Conservation (phyloP, 2,329 filamentous ascomycete genomes). For the Penicillium sp. region DNA sequence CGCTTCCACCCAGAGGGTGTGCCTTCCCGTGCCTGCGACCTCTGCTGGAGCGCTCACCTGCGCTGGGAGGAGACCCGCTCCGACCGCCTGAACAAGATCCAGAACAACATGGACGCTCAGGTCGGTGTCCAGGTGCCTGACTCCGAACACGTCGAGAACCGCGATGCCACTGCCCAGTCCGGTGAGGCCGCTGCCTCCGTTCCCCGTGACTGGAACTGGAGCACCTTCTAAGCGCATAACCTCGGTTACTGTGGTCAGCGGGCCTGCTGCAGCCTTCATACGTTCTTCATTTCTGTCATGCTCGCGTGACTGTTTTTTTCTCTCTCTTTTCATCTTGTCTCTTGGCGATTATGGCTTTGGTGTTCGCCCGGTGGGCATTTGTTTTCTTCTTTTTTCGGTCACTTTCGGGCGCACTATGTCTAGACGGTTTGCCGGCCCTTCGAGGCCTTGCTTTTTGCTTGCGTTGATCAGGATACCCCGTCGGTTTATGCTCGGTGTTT, state of each 20-base stretch:
- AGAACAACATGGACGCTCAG: slow-evolving; percentile 36
- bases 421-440: slow-evolving; percentile 1
- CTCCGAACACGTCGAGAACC: slow-evolving; percentile 26
- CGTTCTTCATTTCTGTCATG: slow-evolving; percentile 8
- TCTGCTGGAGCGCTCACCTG: slow-evolving; percentile 61
- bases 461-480: slow-evolving; percentile 38
- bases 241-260: slow-evolving; percentile 13
- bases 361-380: slow-evolving; percentile 10
- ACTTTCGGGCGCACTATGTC: slow-evolving; percentile 1
- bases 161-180: slow-evolving; percentile 25
- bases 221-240: slow-evolving; percentile 55
- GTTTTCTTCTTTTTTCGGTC: background rate
- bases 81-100: slow-evolving; percentile 56
- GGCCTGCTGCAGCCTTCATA: slow-evolving; percentile 17
- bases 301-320: background rate
- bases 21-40: slow-evolving; percentile 60
- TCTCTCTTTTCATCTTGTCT: background rate
- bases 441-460: slow-evolving; percentile 12
- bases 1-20: slow-evolving; percentile 63
- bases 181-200: slow-evolving; percentile 56
- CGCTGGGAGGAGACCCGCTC: slow-evolving; percentile 55
- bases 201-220: slow-evolving; percentile 63
- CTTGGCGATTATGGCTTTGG: slow-evolving; percentile 21
- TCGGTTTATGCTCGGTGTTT: slow-evolving; percentile 30
- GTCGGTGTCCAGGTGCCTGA: slow-evolving; percentile 24